These are phyloP conservation scores for Aspergillus floridensis DNA, from an alignment of 2,329 filamentous ascomycete genomes.

Conservation along the genomic window DNA sequence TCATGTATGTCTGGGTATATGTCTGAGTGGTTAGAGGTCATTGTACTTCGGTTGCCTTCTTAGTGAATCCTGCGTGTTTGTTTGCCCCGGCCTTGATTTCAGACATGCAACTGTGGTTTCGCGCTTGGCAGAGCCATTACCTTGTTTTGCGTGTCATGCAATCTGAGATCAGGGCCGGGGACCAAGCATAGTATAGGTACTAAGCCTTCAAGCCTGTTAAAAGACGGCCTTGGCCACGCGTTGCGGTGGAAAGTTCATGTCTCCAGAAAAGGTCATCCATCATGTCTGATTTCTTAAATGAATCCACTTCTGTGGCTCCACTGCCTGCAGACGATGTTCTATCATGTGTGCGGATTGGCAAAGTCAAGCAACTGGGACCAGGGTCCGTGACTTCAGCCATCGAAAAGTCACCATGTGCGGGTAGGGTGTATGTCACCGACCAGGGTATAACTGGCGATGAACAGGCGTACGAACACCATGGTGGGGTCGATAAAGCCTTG, in stretches of 20 bases:
- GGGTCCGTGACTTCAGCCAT: not conserved
- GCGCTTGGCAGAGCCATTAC: not conserved
- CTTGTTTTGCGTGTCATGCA: not conserved
- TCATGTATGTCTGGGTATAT: not conserved
- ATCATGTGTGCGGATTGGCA: not conserved
- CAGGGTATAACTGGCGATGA: not conserved
- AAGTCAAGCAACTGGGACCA: not conserved
- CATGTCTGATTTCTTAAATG: not conserved
- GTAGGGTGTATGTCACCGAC: not conserved
- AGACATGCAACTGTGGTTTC: not conserved
- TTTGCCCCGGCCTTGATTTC: not conserved
- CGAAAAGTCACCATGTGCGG: not conserved
- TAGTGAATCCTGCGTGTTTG: not conserved
- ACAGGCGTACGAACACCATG: constrained; percentile 54
- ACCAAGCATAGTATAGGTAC: not conserved
- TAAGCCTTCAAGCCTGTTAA: not conserved
- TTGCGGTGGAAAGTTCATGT: not conserved
- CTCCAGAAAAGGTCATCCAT: not conserved
- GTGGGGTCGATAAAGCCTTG: constrained; percentile 63
- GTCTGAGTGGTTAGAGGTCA: not conserved
- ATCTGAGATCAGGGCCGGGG: not conserved
- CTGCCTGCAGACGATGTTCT: not conserved
- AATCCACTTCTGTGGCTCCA: not conserved
- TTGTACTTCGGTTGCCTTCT: not conserved
- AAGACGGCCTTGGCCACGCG: not conserved